Evolutionary conservation across 192 early-diverging fungal genomes (phyloP), one percentile per base, ranked within the genome.

Genomic region (Dimargaris cristalligena): DNA sequence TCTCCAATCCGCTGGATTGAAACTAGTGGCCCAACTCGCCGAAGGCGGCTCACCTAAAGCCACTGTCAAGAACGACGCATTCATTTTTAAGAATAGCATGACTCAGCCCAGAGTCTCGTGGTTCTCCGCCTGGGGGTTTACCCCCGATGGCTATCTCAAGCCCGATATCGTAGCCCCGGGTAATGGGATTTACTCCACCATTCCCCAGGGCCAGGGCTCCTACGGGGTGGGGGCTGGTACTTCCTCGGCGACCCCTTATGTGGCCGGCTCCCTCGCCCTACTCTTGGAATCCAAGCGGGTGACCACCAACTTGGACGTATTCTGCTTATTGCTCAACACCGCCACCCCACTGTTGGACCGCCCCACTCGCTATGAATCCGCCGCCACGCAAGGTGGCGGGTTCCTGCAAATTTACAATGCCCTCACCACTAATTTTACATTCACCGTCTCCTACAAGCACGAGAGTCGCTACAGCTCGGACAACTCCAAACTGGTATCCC

Each of bases 221-320:
- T 79, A 79, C 46, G 63, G 67, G 30, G 44, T 65, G 29, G 25
- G 66, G 41, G 75, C 73, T 33, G 81, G 81, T 30, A 80, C 80
- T 0, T 77, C 74, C 47, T 82, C 82, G 81, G 78, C 80, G 13
- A 67, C 78, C 41, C 80, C 80, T 47, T 80, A 74, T 59, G 34
- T 73, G 25, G 67, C 73, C 49, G 80, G 80, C 14, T 52, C 64
- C 1, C 59, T 71, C 34, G 75, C 78, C 35, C 48, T 77, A 20
- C 29, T 56, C 23, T 16, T 56, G 16, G 23, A 56, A 16, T 20
- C 28, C 54, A 38, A 38, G 20, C n/a, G n/a, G 3, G n/a, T 23
- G 31, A 14, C 31, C 18, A 56, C 8, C 18, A 10, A 16, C 9
- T 14, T 9, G 18, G 23, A 33, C 3, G 13, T 35, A 8, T 56